Percentiles rank a stretch among this genome's conserved stretches.
phyloP scores from a whole-genome alignment of 176 grass and related monocot genomes.

The Juncus effusus region DNA sequence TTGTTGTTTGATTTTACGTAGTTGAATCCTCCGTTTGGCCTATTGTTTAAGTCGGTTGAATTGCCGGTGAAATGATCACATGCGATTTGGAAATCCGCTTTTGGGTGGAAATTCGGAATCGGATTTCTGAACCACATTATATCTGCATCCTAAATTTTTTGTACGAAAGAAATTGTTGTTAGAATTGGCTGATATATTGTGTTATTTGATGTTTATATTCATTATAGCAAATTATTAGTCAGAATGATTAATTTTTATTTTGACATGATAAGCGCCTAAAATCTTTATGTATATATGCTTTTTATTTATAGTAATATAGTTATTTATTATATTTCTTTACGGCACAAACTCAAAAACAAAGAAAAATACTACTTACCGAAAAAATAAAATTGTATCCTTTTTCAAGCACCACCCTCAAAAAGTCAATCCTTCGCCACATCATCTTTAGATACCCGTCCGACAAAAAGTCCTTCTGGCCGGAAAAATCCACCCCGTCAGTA shows the following conservation, averaged over 20 bases:
- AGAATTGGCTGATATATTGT: too few relatives aligned
- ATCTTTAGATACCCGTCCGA: slow-evolving; percentile 57
- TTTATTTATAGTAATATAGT: too few relatives aligned
- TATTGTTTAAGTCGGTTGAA: slow-evolving; percentile 34
- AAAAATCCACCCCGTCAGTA: slow-evolving; percentile 50
- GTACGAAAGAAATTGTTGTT: slow-evolving; percentile 9
- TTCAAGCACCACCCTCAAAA: slow-evolving; percentile 51
- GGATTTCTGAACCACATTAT: slow-evolving; percentile 74
- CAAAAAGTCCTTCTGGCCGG: slow-evolving; percentile 52
- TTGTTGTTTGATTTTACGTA: slow-evolving; percentile 62
- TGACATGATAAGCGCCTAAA: too few relatives aligned
- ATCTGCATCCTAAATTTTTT: slow-evolving; percentile 59
- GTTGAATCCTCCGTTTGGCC: slow-evolving; percentile 64
- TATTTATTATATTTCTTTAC: not conserved
- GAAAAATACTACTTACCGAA: slow-evolving; percentile 27
- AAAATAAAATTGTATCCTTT: slow-evolving; percentile 83
- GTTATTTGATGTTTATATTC: too few relatives aligned
- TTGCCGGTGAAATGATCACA: slow-evolving; percentile 45
- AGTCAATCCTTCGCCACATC: slow-evolving; percentile 55
- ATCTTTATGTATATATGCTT: too few relatives aligned
- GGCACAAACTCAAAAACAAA: not conserved
- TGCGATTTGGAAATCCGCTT: slow-evolving; percentile 62
- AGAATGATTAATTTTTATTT: too few relatives aligned
- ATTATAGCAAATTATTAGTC: too few relatives aligned
- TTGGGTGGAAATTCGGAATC: slow-evolving; percentile 42